Conservation (phyloP, 306 rosid genomes). For the Castanea mollissima region DNA sequence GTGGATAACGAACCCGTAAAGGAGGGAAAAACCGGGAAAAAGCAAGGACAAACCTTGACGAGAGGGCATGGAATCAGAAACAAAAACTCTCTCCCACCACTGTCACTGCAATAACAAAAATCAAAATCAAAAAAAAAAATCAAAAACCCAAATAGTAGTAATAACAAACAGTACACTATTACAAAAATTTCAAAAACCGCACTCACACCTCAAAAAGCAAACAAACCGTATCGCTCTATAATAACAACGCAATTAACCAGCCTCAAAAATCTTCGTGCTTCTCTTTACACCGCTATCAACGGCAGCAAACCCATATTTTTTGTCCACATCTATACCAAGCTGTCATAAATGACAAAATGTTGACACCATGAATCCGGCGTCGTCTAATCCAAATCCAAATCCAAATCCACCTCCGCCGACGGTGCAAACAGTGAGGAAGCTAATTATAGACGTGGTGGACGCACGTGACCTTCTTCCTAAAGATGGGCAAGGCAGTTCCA, state of each 20-base stretch:
- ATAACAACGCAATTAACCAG: too few species aligned
- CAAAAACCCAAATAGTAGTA: neutral
- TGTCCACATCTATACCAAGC: neutral
- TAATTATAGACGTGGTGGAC: conserved; percentile 68
- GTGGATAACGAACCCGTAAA: conserved; percentile 43
- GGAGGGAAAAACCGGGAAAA: conserved; percentile 32
- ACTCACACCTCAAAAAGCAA: conserved; percentile 28
- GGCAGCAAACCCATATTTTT: conserved; percentile 26
- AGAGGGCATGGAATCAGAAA: conserved; percentile 75
- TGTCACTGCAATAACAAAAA: neutral
- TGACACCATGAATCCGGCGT: conserved; percentile 61
- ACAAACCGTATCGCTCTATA: neutral
- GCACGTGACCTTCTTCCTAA: conserved; percentile 90
- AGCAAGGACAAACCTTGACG: conserved; percentile 46
- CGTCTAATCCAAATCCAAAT: conserved; percentile 41
- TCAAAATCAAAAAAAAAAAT: neutral
- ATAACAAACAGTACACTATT: neutral
- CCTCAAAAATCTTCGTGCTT: neutral
- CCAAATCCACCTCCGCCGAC: conserved; percentile 21
- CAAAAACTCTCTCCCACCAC: conserved; percentile 19
- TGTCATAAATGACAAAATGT: conserved; percentile 16
- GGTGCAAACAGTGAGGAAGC: conserved; percentile 37
- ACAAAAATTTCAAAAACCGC: neutral
- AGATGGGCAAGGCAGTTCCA: conserved; percentile 95
- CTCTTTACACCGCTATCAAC: conserved; percentile 45